Evolutionary conservation across 768 basidiomycete genomes (phyloP).

Genomic region (Ramaria sp.): DNA sequence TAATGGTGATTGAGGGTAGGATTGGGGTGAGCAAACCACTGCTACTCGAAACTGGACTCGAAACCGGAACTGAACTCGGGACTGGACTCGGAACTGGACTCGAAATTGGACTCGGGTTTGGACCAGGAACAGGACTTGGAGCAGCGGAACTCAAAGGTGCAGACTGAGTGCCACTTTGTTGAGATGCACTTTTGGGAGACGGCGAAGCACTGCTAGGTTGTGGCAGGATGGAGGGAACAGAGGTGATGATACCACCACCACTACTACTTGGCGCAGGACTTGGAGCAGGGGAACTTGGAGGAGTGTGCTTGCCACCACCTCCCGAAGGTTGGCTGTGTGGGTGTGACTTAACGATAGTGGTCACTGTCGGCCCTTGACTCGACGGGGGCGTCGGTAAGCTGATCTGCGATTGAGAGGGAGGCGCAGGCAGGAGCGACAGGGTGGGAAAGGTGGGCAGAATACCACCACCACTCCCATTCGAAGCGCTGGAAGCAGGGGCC

Average conservation of each 20-base stretch:
- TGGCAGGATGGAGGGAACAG: background rate
- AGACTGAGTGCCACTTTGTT: background rate
- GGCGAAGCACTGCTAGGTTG: slow-evolving; percentile 3
- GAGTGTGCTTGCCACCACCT: too few species aligned
- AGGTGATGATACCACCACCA: background rate
- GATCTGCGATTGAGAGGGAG: too few species aligned
- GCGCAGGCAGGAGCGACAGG: too few species aligned
- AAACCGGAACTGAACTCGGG: too few species aligned
- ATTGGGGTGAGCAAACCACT: background rate
- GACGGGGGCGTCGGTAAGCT: background rate
- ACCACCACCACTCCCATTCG: too few species aligned
- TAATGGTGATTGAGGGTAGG: background rate
- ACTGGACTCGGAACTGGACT: too few species aligned
- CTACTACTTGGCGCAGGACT: background rate
- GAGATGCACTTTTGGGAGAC: background rate
- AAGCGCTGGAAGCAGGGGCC: too few species aligned
- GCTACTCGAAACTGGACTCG: too few species aligned
- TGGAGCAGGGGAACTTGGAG: background rate
- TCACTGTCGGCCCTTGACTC: background rate
- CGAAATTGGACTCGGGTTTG: too few species aligned
- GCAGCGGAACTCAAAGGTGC: background rate
- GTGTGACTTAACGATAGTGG: background rate
- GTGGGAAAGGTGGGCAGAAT: too few species aligned
- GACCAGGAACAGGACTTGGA: too few species aligned
- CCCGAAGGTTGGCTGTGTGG: background rate